Evolutionary conservation across 306 rosid genomes (phyloP).

Genomic region (Echinosophora koreensis): DNA sequence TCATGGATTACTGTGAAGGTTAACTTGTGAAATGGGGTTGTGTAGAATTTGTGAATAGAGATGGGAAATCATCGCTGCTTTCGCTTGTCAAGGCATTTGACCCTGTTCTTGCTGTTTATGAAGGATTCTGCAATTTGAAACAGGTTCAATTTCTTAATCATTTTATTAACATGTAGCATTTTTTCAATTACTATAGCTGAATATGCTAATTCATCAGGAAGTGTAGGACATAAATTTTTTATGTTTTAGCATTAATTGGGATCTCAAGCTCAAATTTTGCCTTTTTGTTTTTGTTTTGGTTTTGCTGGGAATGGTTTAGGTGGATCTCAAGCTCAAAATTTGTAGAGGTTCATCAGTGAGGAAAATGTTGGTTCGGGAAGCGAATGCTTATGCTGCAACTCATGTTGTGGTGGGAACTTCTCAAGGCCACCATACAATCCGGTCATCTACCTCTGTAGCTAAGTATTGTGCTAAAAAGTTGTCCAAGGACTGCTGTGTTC

Average conservation of each 20-base stretch:
- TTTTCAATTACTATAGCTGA: slow-evolving; percentile 1
- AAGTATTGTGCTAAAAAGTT: slow-evolving; percentile 90
- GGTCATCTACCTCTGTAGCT: slow-evolving; percentile 79
- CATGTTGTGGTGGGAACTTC: slow-evolving; percentile 80
- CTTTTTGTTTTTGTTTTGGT: neutral
- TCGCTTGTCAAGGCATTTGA: slow-evolving; percentile 92
- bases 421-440: slow-evolving; percentile 66
- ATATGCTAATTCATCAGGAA: slow-evolving; percentile 37
- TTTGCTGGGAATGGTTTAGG: slow-evolving; percentile 60
- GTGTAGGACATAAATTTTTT: slow-evolving; percentile 22
- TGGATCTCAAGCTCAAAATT: slow-evolving; percentile 90
- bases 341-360: slow-evolving; percentile 81
- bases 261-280: neutral
- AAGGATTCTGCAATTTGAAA: slow-evolving; percentile 95
- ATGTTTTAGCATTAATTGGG: neutral
- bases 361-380: slow-evolving; percentile 86
- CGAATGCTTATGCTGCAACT: slow-evolving; percentile 69
- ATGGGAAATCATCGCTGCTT: slow-evolving; percentile 86
- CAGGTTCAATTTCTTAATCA: slow-evolving; percentile 64
- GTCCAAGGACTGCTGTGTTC: slow-evolving; percentile 67
- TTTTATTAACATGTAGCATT: neutral
- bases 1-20: slow-evolving; percentile 6
- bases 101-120: slow-evolving; percentile 91
- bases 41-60: slow-evolving; percentile 76
- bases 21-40: slow-evolving; percentile 47